Percentiles rank a stretch among this genome's conserved stretches.
Evolutionary conservation across 805 yeast species (phyloP).

Genomic region (Metschnikowia chrysomelidarum): DNA sequence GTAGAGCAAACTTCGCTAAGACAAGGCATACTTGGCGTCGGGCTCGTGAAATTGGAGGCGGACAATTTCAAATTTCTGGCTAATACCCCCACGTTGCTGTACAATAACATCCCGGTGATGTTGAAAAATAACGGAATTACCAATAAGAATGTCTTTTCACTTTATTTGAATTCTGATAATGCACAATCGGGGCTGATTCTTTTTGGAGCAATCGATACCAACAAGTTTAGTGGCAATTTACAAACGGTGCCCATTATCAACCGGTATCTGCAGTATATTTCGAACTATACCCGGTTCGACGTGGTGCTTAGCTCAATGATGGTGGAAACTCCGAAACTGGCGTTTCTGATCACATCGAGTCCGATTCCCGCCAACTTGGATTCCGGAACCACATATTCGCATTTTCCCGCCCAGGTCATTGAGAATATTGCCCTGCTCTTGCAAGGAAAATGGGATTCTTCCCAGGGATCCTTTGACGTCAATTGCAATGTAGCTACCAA

Average conservation of each 20-base stretch:
- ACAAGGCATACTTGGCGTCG: conserved; percentile 24
- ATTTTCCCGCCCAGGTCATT: conserved; percentile 40
- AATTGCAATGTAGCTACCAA: conserved; percentile 10
- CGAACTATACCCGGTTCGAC: conserved; percentile 22
- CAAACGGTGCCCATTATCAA: conserved; percentile 25
- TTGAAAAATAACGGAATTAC: background rate
- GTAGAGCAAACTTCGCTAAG: conserved; percentile 15
- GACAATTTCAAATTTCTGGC: conserved; percentile 9
- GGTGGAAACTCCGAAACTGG: conserved; percentile 15
- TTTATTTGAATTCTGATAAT: conserved; percentile 21
- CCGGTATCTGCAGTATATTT: conserved; percentile 8
- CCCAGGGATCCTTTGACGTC: conserved; percentile 7
- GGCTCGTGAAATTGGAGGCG: conserved; percentile 7
- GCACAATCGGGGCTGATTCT: conserved; percentile 13
- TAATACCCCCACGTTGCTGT: conserved; percentile 11
- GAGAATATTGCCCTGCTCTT: conserved; percentile 14
- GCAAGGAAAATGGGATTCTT: background rate
- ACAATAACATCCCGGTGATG: conserved; percentile 3
- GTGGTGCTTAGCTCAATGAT: conserved; percentile 44
- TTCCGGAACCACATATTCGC: conserved; percentile 52
- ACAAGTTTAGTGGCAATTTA: conserved; percentile 8
- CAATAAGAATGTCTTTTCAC: conserved; percentile 1
- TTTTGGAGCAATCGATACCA: conserved; percentile 10
- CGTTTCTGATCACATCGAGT: conserved; percentile 5
- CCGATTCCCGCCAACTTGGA: conserved; percentile 35